Evolutionary conservation across 2,329 filamentous ascomycete genomes (phyloP), one percentile per base, ranked within the genome.

Genomic region (Cercospora zeina): DNA sequence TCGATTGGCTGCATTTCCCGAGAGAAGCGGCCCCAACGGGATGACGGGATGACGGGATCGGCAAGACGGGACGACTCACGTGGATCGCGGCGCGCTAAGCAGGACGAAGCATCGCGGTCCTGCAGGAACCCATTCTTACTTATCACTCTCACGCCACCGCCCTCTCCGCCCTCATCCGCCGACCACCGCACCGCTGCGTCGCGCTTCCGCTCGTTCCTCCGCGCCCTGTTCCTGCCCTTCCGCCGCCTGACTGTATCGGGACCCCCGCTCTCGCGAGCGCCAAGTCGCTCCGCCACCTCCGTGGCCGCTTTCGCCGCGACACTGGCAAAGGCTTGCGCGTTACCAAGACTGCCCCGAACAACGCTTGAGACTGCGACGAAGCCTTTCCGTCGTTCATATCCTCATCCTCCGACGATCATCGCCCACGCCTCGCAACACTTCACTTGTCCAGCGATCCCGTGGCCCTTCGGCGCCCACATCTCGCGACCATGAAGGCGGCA

Each of bases 401-500:
- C 53, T 39, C 33, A 39, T 31, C 47, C n/a, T 33, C 30, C 47
- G 47, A 45, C 47, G n/a, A 51, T 51, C 21, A 4, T 51, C 47
- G 30, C 27, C 24, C 47, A 13, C 47, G 30, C 24, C 21, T 9
- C 47, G 14, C 30, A 33, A 13, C 14, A 51, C 27, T 33, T 13
- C 24, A 19, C 47, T n/a, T 33, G 47, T 33, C 47, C 30, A 33
- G 53, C 53, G 19, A 42, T 51, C 45, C 42, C n/a, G 14, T n/a
- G 27, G 31, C 11, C 45, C 30, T 45, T 31, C 36, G 34, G 19
- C 33, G 16, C 19, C 16, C 42, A 37, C 37, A 14, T 21, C 31
- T 16, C 53, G 60, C 53, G 51, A 63, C 31, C 9, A 68, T 68
- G 66, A 63, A 62, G 57, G 56, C 63, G 10, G 59, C 62, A 30